Conservation (phyloP, 495 filamentous ascomycete species). For the Penicillium psychrofluorescens region DNA sequence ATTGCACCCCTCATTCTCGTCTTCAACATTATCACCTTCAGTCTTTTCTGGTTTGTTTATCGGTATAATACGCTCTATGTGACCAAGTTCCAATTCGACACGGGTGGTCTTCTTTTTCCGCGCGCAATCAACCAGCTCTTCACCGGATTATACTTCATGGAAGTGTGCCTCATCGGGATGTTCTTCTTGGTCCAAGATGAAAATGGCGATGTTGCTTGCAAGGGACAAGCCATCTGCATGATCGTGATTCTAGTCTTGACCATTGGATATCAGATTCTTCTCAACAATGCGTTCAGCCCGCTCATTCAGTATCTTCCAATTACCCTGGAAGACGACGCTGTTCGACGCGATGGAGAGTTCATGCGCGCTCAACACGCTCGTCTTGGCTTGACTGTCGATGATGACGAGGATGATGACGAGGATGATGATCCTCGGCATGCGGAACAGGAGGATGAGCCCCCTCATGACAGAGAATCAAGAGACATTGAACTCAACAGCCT, state of each 20-base stretch:
- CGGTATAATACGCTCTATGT: conserved; percentile 97
- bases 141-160: conserved; percentile 91
- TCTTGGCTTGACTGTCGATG: conserved; percentile 38
- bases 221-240: conserved; percentile 87
- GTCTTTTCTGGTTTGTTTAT: conserved; percentile 91
- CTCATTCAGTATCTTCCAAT: conserved; percentile 87
- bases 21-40: conserved; percentile 92
- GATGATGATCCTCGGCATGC: conserved; percentile 36
- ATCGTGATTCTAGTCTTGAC: conserved; percentile 66
- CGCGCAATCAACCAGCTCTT: conserved; percentile 94
- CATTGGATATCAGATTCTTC: conserved; percentile 67
- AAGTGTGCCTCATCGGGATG: conserved; percentile 80
- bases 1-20: conserved; percentile 86
- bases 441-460: conserved; percentile 20
- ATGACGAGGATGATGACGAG: no score
- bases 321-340: conserved; percentile 91
- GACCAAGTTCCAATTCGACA: conserved; percentile 83
- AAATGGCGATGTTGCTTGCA: conserved; percentile 50
- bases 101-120: conserved; percentile 88
- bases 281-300: conserved; percentile 82
- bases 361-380: conserved; percentile 64
- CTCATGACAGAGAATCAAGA: conserved; percentile 30
- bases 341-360: conserved; percentile 82
- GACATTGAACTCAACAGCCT: conserved; percentile 57
- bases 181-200: conserved; percentile 78